Base-by-base conservation (phyloP, 1,284 basidiomycete genomes). In the Trametes hirsuta region DNA sequence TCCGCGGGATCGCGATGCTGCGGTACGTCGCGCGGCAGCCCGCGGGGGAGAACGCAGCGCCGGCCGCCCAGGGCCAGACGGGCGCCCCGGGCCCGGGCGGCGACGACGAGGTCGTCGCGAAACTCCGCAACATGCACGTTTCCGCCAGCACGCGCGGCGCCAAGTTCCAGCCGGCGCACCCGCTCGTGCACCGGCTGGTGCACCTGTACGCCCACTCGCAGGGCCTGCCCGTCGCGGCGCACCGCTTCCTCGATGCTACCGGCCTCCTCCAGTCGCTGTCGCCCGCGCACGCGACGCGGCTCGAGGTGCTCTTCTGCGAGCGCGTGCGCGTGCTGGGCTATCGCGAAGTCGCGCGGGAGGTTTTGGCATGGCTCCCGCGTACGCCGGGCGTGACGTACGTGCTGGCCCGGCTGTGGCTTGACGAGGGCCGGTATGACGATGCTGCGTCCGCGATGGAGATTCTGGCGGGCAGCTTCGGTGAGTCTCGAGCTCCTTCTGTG, bases 401-500 rank as follows among this genome's bases (percentile, higher is more conserved):
- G 25, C 81, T 82, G 49, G 90, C 87, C 2, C 78, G 87, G 64
- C 79, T 94, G 12, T 84, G 82, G 76, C 74, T 95, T 47, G 83
- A 86, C 61, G 75, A 85, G n/a, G 89, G 90, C 2, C 81, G 88
- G 18, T 78, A 84, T 14, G 93, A 94, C 56, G 91, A 94, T 66
- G 91, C 93, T 1, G 83, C 86, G 0, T 76, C 76, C 47, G 73
- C 86, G 37, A 79, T 98, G 62, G 87, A 94, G 72, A 86, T 86
- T 64, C 78, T 95, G n/a, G 88, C 89, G 12, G 87, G 86, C 41
- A 85, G 81, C 64, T 89, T 94, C 65, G 90, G 94, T 95, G 71
- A 74, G 86, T 76, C 8, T 51, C 44, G 21, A 21, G 14, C n/a
- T 46, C 22, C 10, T 34, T 47, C 36, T 10, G 18, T 30, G 30